A percentile compares a stretch with the other conserved stretches of the same genome.
phyloP scores from a whole-genome alignment of 2,329 filamentous ascomycete genomes.

The Hymenoscyphus infarciens region DNA sequence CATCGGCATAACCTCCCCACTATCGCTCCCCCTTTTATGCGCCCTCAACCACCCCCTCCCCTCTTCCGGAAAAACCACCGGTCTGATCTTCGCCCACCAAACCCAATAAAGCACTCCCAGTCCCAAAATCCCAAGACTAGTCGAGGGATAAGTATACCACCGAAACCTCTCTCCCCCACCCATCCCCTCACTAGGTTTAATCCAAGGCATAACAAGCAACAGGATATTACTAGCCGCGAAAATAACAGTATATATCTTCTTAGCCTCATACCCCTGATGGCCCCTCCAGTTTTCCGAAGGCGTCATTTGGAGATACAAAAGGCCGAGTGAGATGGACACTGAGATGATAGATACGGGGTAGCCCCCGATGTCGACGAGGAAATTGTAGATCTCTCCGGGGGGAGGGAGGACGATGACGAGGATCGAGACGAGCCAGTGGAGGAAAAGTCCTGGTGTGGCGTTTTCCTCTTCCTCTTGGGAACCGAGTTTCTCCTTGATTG shows the following conservation, averaged over 20 bases:
- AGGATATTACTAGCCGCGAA: slow-evolving; percentile 37
- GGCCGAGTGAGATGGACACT: slow-evolving; percentile 36
- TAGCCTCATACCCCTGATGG: slow-evolving; percentile 32
- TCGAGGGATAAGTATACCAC: slow-evolving; percentile 39
- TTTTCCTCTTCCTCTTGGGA: background rate
- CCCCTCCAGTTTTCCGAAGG: slow-evolving; percentile 33
- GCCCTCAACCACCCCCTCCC: slow-evolving; percentile 7
- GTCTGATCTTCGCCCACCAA: slow-evolving; percentile 34
- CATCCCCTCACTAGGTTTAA: slow-evolving; percentile 31
- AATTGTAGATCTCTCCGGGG: slow-evolving; percentile 41
- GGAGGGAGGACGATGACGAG: slow-evolving; percentile 51
- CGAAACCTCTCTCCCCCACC: slow-evolving; percentile 33
- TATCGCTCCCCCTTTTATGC: slow-evolving; percentile 13
- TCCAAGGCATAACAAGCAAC: slow-evolving; percentile 38
- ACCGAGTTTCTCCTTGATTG: background rate
- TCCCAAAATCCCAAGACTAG: slow-evolving; percentile 36
- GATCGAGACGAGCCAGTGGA: slow-evolving; percentile 60
- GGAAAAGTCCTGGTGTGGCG: slow-evolving; percentile 40
- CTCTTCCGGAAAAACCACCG: background rate
- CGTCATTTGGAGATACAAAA: slow-evolving; percentile 35
- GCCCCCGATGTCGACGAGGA: slow-evolving; percentile 39
- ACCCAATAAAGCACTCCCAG: slow-evolving; percentile 38
- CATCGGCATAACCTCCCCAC: slow-evolving; percentile 12
- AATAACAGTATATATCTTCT: slow-evolving; percentile 30
- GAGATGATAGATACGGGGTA: slow-evolving; percentile 39